Evolutionary conservation across 495 filamentous ascomycete species (phyloP).

Genomic region (Tetracladium marchalianum): DNA sequence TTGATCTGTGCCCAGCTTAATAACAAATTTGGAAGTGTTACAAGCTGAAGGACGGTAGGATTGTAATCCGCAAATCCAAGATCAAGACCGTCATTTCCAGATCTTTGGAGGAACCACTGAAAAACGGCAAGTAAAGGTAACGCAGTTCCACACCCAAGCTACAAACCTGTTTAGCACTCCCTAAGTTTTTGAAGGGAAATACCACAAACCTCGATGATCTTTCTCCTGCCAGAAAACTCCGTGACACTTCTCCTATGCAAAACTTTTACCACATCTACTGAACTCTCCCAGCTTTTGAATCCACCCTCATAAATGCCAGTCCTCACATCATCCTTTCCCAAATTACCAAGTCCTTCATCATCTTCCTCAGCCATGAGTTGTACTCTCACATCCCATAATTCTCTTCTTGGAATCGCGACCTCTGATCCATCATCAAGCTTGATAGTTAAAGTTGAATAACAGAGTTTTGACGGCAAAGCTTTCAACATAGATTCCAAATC

Average conservation of each 20-base stretch:
- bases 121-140: conserved; percentile 74
- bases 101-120: conserved; percentile 35
- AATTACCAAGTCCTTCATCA: conserved; percentile 33
- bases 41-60: conserved; percentile 67
- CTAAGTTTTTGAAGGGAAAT: not conserved
- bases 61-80: conserved; percentile 89
- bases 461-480: conserved; percentile 67
- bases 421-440: conserved; percentile 35
- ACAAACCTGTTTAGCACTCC: not conserved
- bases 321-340: conserved; percentile 76
- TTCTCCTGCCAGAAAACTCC: conserved; percentile 19
- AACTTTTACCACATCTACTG: conserved; percentile 72
- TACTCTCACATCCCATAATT: conserved; percentile 86
- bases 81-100: conserved; percentile 27
- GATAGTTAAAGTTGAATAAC: conserved; percentile 54
- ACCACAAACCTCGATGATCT: conserved; percentile 65
- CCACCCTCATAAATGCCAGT: conserved; percentile 92
- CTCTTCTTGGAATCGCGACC: conserved; percentile 64
- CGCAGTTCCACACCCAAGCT: conserved; percentile 74
- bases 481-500: conserved; percentile 45
- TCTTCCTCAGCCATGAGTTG: conserved; percentile 88
- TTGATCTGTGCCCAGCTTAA: conserved; percentile 59
- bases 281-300: conserved; percentile 99
- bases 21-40: conserved; percentile 82
- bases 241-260: conserved; percentile 25